These are phyloP conservation scores for Aureobasidium sp. DNA, from an alignment of 2,329 filamentous ascomycete species.

Conservation along the genomic window DNA sequence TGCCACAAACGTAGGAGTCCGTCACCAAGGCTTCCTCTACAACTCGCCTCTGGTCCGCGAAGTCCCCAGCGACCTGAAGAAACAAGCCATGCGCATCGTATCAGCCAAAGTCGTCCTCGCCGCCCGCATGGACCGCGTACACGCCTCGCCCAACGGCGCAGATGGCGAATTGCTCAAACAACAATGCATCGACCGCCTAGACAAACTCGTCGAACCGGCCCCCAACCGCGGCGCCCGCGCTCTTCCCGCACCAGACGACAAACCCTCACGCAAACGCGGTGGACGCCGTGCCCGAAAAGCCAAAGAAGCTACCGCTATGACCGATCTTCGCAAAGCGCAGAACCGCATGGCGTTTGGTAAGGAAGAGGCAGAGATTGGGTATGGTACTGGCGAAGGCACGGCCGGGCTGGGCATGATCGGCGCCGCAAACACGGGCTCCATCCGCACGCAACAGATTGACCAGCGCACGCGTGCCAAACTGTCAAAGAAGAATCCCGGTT, in stretches of 20 bases:
- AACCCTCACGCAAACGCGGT: slow-evolving; percentile 85
- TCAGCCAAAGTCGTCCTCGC: slow-evolving; percentile 91
- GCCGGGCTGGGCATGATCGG: slow-evolving; percentile 94
- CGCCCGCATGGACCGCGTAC: slow-evolving; percentile 79
- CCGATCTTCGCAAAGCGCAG: slow-evolving; percentile 88
- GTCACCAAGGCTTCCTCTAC: slow-evolving; percentile 90
- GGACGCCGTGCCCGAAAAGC: slow-evolving; percentile 84
- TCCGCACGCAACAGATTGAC: slow-evolving; percentile 83
- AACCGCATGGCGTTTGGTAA: slow-evolving; percentile 95
- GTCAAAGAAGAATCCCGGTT: slow-evolving; percentile 90
- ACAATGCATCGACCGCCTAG: slow-evolving; percentile 75
- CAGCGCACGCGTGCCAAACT: slow-evolving; percentile 89
- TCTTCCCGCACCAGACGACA: slow-evolving; percentile 88
- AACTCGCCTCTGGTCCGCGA: slow-evolving; percentile 81
- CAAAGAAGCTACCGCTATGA: slow-evolving; percentile 96
- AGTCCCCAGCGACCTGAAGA: slow-evolving; percentile 79
- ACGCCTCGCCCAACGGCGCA: slow-evolving; percentile 72
- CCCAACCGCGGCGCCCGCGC: slow-evolving; percentile 83
- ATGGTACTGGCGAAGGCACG: slow-evolving; percentile 77
- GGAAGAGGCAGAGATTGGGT: slow-evolving; percentile 89
- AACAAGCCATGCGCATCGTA: slow-evolving; percentile 91
- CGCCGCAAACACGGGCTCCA: slow-evolving; percentile 75
- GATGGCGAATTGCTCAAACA: slow-evolving; percentile 75
- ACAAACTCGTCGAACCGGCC: slow-evolving; percentile 87
- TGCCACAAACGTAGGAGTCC: slow-evolving; percentile 83